Evolutionary conservation across 192 early-diverging fungal species (phyloP).

Genomic region (Chytriomyces sp.): DNA sequence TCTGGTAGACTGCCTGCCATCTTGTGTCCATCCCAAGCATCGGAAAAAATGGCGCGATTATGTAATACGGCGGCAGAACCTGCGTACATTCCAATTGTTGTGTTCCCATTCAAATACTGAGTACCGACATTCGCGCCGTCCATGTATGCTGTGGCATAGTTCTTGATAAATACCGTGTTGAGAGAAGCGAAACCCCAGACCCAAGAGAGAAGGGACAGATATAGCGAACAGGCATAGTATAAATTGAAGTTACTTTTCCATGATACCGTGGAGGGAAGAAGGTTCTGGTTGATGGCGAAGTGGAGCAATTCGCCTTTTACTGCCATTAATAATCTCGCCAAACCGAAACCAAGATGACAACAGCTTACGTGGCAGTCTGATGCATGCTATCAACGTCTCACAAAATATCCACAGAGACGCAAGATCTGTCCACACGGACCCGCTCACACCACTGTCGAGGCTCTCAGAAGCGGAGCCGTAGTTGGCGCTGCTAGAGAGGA

Average conservation of each 20-base stretch:
- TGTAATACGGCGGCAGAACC: too few relatives aligned
- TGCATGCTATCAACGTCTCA: not conserved
- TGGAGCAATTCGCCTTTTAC: slow-evolving; percentile 1
- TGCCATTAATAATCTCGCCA: not conserved
- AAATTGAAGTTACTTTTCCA: not conserved
- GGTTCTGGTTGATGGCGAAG: not conserved
- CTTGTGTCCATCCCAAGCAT: too few relatives aligned
- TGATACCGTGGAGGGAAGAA: not conserved
- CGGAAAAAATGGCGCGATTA: too few relatives aligned
- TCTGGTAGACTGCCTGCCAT: too few relatives aligned
- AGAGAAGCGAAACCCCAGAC: not conserved
- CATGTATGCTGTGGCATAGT: not conserved
- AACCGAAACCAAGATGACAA: not conserved
- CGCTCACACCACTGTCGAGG: not conserved
- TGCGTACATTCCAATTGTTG: too few relatives aligned
- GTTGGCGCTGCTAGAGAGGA: not conserved
- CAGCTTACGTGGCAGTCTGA: slow-evolving; percentile 9
- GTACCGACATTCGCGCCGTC: too few relatives aligned
- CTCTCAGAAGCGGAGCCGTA: not conserved
- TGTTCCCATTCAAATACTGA: too few relatives aligned
- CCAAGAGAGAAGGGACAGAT: not conserved
- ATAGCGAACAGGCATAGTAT: not conserved
- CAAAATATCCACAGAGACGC: not conserved
- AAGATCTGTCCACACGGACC: slow-evolving; percentile 1
- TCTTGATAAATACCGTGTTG: not conserved